Conservation (phyloP, 768 basidiomycete genomes). For the Psilocybe tampanensis region DNA sequence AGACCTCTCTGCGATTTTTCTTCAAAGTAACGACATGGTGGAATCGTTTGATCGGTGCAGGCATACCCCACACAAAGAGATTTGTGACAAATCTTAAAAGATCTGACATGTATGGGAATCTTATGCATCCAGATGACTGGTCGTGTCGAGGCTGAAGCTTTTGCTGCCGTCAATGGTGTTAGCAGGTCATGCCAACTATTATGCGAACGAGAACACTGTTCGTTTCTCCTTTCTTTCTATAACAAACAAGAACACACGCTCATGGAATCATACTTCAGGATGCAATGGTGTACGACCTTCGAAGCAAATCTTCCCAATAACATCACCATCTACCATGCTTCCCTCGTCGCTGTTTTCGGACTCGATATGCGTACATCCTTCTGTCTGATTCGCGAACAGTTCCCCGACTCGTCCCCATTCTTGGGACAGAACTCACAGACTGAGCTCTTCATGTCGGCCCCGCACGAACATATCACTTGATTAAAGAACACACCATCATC, state of each 20-base stretch:
- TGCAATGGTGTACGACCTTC: conserved; percentile 79
- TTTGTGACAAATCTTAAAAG: conserved; percentile 70
- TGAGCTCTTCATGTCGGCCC: conserved; percentile 86
- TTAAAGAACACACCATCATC: conserved; percentile 70
- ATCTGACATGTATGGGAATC: conserved; percentile 77
- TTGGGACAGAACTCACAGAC: conserved; percentile 90
- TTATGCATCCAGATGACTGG: conserved; percentile 70
- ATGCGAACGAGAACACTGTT: conserved; percentile 90
- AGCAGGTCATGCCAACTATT: conserved; percentile 79
- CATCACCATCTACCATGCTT: conserved; percentile 58
- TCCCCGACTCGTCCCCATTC: conserved; percentile 80
- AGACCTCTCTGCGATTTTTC: conserved; percentile 34
- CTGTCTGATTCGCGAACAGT: conserved; percentile 56
- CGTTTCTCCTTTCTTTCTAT: conserved; percentile 18
- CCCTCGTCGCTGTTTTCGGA: conserved; percentile 69
- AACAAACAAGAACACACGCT: not conserved
- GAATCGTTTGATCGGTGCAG: conserved; percentile 67
- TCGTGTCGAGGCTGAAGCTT: conserved; percentile 82
- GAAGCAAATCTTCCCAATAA: conserved; percentile 83
- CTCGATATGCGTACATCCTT: conserved; percentile 59
- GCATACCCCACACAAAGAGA: conserved; percentile 60
- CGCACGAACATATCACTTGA: conserved; percentile 71
- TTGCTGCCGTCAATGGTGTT: conserved; percentile 79
- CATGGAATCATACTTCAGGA: conserved; percentile 46
- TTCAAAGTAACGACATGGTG: conserved; percentile 58